These are phyloP conservation scores for Fusarium foetens DNA, from an alignment of 2,329 filamentous ascomycete species.

Conservation along the genomic window DNA sequence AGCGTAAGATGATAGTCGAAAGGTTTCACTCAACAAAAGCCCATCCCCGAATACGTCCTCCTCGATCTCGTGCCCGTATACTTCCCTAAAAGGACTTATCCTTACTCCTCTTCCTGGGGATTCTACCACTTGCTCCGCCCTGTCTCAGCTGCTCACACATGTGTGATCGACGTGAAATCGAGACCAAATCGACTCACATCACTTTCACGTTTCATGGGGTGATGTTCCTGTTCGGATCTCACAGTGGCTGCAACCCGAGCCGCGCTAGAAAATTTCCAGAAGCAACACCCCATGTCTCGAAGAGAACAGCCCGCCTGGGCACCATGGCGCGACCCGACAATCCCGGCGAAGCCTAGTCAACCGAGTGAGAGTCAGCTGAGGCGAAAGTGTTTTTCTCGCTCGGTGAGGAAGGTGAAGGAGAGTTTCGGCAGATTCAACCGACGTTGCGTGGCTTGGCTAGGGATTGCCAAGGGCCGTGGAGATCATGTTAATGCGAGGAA, in stretches of 20 bases:
- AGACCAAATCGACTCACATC: conserved; percentile 8
- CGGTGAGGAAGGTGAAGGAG: conserved; percentile 15
- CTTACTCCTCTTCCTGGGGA: neutral
- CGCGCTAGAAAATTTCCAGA: conserved; percentile 46
- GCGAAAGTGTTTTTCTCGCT: conserved; percentile 22
- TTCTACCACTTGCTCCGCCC: neutral
- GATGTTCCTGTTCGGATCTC: conserved; percentile 37
- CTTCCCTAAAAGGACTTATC: neutral
- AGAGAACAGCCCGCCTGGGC: neutral
- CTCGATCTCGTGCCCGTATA: neutral
- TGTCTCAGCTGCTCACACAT: neutral
- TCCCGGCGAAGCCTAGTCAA: conserved; percentile 21
- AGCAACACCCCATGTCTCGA: conserved; percentile 21
- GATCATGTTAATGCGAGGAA: conserved; percentile 3
- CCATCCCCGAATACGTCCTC: neutral
- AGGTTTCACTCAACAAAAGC: neutral
- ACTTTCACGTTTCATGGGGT: conserved; percentile 29
- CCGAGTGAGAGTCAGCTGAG: conserved; percentile 40
- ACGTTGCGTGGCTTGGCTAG: conserved; percentile 14
- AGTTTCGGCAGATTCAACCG: conserved; percentile 9
- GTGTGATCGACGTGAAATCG: neutral
- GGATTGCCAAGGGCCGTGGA: conserved; percentile 12
- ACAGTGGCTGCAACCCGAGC: conserved; percentile 20
- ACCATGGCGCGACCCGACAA: conserved; percentile 12
- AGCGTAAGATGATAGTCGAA: conserved; percentile 7